Conservation (phyloP, 2,329 filamentous ascomycete genomes). For the Cladosporium sp. region DNA sequence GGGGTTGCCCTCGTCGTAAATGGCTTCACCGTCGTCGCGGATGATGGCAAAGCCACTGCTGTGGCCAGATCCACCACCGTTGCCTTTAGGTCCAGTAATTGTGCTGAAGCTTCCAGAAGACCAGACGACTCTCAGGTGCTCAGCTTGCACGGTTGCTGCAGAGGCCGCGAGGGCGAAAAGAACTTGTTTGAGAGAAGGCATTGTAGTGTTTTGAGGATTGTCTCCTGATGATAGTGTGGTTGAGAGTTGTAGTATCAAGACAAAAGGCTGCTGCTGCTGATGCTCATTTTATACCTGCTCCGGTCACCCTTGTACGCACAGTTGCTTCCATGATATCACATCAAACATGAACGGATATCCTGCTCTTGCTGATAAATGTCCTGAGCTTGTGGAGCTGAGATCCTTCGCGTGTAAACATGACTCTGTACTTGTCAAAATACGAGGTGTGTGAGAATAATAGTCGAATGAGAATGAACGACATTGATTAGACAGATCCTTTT, state of each 20-base stretch:
- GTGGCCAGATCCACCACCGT: background rate
- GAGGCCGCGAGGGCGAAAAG: background rate
- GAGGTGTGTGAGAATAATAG: no score
- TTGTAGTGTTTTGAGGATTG: background rate
- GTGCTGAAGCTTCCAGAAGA: background rate
- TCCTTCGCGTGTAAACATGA: background rate
- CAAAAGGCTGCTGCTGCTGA: background rate
- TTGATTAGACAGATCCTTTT: no score
- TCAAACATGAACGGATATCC: background rate
- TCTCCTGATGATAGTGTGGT: background rate
- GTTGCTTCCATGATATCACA: background rate
- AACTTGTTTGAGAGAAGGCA: background rate
- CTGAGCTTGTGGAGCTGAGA: background rate
- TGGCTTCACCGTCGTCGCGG: slow-evolving; percentile 1
- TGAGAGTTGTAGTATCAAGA: background rate
- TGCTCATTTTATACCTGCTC: background rate
- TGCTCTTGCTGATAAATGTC: background rate
- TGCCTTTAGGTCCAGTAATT: background rate
- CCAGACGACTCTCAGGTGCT: slow-evolving; percentile 2
- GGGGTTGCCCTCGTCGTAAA: background rate
- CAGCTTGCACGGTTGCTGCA: background rate
- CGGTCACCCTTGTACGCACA: background rate
- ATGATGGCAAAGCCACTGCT: background rate
- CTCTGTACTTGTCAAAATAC: background rate
- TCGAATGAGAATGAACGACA: no score